Conservation (phyloP, 371 early-diverging fungal species). For the Hamiltosporidium tvaerminnensis region DNA sequence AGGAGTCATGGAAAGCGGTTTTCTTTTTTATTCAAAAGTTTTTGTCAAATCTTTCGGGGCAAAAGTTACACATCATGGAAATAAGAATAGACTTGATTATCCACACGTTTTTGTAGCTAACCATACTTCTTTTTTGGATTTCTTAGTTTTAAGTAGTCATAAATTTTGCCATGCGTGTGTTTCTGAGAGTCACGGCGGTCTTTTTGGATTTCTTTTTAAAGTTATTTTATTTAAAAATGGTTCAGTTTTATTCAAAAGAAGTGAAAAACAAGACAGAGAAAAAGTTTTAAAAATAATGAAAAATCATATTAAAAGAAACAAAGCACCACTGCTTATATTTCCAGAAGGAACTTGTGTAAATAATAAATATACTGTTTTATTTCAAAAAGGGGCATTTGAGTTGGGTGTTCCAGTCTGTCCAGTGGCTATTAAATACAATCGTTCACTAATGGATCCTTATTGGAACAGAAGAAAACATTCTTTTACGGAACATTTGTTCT, state of each 20-base stretch:
- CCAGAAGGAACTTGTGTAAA: conserved; percentile 76
- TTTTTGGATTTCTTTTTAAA: conserved; percentile 59
- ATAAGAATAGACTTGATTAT: conserved; percentile 55
- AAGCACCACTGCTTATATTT: conserved; percentile 59
- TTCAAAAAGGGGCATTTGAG: conserved; percentile 71
- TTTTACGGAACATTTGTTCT: conserved; percentile 57
- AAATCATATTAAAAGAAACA: conserved; percentile 46
- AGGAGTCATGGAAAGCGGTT: conserved; percentile 1
- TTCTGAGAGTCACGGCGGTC: conserved; percentile 58
- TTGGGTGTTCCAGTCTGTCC: conserved; percentile 59
- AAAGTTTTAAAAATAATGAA: conserved; percentile 54
- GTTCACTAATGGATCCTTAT: conserved; percentile 57
- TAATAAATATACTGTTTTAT: conserved; percentile 63
- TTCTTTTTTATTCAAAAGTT: conserved; percentile 19
- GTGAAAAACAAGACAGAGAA: conserved; percentile 57
- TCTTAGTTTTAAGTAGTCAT: conserved; percentile 59
- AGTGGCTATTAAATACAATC: conserved; percentile 57
- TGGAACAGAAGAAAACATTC: conserved; percentile 59
- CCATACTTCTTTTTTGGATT: conserved; percentile 67
- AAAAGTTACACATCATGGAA: conserved; percentile 56
- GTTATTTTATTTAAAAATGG: conserved; percentile 58
- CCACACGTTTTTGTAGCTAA: conserved; percentile 63
- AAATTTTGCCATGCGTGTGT: conserved; percentile 62
- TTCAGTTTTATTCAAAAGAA: conserved; percentile 61
- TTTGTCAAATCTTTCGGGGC: conserved; percentile 29